Evolutionary conservation across 345 rosid species (phyloP).

Genomic region (Rubroshorea leprosula): DNA sequence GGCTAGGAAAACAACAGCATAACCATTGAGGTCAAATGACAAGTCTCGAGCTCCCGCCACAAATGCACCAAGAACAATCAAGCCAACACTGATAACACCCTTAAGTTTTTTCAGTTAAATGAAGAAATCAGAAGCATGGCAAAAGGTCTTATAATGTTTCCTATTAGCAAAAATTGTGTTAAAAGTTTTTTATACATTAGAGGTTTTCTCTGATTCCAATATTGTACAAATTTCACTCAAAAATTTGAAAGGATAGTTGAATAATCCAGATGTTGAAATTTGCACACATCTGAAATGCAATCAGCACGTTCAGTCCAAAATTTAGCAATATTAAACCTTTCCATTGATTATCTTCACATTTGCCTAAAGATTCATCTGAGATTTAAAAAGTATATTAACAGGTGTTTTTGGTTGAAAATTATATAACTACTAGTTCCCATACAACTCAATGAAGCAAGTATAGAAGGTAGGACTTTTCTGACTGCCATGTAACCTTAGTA

Average conservation of each 20-base stretch:
- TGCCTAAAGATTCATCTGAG: neutral
- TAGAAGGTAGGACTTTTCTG: neutral
- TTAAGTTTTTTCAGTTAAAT: slow-evolving; percentile 40
- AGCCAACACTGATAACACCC: slow-evolving; percentile 77
- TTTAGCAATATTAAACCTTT: neutral
- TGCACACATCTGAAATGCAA: too few relatives aligned
- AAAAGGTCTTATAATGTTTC: slow-evolving; percentile 10
- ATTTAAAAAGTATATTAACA: neutral
- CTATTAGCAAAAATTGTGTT: slow-evolving; percentile 3
- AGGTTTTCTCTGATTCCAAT: too few relatives aligned
- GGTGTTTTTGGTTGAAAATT: neutral
- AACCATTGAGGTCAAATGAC: slow-evolving; percentile 88
- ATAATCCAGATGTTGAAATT: too few relatives aligned
- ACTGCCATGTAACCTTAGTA: neutral
- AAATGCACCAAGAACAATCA: slow-evolving; percentile 84
- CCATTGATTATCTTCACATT: neutral
- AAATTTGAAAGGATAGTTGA: too few relatives aligned
- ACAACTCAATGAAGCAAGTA: neutral
- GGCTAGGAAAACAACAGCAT: slow-evolving; percentile 78
- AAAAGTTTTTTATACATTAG: neutral
- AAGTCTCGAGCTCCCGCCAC: slow-evolving; percentile 96
- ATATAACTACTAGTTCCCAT: neutral
- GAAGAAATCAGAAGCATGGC: slow-evolving; percentile 29
- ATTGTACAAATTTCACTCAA: too few relatives aligned
- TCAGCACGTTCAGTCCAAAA: neutral